Percentiles rank a stretch among this genome's conserved stretches.
Conservation (phyloP, 2,329 filamentous ascomycete species). For the Helminthosporium solani region DNA sequence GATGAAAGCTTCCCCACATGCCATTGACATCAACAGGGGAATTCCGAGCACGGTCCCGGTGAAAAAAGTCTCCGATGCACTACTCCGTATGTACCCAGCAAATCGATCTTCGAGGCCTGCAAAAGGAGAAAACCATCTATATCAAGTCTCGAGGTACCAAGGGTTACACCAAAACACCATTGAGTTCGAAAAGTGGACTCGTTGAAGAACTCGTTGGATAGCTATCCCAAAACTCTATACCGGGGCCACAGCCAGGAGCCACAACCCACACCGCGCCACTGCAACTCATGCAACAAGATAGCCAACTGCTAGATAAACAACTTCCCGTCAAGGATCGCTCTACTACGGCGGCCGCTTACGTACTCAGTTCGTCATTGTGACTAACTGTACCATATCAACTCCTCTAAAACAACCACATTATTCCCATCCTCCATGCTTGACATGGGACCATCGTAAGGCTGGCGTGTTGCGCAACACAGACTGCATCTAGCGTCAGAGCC, state of each 20-base stretch:
- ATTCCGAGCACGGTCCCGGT: background rate
- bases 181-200: too few species aligned
- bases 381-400: conserved; percentile 6
- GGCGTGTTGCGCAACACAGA: conserved; percentile 8
- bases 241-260: background rate
- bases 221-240: background rate
- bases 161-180: background rate
- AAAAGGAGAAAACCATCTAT: background rate
- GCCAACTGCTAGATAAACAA: too few species aligned
- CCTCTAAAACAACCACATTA: background rate
- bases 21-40: background rate
- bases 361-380: background rate
- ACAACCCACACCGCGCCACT: background rate
- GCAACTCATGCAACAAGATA: background rate
- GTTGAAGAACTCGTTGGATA: too few species aligned
- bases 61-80: background rate
- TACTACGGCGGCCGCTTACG: background rate
- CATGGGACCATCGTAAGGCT: conserved; percentile 4
- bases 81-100: too few species aligned
- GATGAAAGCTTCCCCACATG: background rate
- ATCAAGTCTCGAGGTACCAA: background rate
- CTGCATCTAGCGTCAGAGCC: conserved; percentile 13
- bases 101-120: background rate
- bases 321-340: too few species aligned
- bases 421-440: conserved; percentile 4